Evolutionary conservation across 768 basidiomycete genomes (phyloP).

Genomic region (Mycena sanguinolenta): DNA sequence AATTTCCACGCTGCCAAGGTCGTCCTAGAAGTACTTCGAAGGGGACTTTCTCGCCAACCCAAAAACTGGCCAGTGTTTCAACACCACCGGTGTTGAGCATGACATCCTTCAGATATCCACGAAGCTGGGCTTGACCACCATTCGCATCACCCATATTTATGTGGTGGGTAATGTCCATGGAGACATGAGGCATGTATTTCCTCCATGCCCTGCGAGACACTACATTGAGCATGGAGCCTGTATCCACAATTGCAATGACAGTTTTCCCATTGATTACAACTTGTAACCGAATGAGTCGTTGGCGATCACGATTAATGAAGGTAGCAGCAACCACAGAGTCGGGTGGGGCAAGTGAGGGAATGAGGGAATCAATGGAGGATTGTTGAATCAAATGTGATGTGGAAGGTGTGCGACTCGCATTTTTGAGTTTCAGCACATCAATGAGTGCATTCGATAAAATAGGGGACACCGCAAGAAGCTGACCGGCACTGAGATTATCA

Average conservation of each 20-base stretch:
- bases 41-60: conserved; percentile 31
- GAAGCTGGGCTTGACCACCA: neutral
- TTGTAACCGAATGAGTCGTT: conserved; percentile 5
- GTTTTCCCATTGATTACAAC: conserved; percentile 5
- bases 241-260: conserved; percentile 21
- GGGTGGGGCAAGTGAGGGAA: neutral
- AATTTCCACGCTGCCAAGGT: conserved; percentile 39
- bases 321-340: neutral
- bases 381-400: neutral
- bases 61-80: conserved; percentile 26
- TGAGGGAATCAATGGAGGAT: neutral
- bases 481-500: neutral
- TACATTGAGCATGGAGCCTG: conserved; percentile 25
- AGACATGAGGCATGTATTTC: neutral
- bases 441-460: neutral
- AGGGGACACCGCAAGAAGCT: neutral
- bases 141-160: neutral
- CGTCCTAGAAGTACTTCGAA: conserved; percentile 23
- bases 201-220: conserved; percentile 1
- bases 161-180: neutral
- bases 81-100: neutral
- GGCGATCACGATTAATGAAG: conserved; percentile 14
- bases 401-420: neutral
- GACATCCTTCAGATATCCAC: neutral
- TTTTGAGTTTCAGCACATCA: neutral